Percentiles rank a stretch among this genome's conserved stretches.
Evolutionary conservation across 768 basidiomycete species (phyloP).

Genomic region (Phanerochaete carnosa): DNA sequence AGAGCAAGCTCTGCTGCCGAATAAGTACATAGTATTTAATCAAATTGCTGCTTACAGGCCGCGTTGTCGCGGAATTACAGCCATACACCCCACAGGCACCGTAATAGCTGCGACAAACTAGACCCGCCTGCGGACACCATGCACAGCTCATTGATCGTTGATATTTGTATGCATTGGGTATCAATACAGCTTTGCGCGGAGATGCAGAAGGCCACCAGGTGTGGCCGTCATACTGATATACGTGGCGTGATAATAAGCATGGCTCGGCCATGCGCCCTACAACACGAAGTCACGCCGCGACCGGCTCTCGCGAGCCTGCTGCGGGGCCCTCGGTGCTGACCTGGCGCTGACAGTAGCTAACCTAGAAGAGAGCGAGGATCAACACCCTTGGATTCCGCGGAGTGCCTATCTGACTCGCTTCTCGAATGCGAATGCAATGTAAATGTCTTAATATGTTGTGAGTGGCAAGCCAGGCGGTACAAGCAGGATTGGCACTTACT

Average conservation of each 20-base stretch:
- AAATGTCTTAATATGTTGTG: constrained; percentile 64
- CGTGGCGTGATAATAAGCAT: background rate
- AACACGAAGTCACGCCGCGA: background rate
- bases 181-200: background rate
- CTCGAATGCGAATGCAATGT: constrained; percentile 90
- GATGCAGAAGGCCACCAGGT: background rate
- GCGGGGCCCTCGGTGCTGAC: too few relatives aligned
- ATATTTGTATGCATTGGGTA: background rate
- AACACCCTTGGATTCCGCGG: background rate
- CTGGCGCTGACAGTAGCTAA: background rate
- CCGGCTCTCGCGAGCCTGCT: too few relatives aligned
- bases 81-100: too few relatives aligned
- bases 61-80: too few relatives aligned
- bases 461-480: background rate
- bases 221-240: background rate
- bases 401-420: constrained; percentile 35
- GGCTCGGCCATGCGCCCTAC: background rate
- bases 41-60: too few relatives aligned
- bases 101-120: background rate
- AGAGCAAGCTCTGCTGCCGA: too few relatives aligned
- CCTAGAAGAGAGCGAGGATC: background rate
- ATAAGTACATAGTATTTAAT: too few relatives aligned
- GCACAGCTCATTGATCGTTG: background rate
- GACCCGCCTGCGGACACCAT: background rate
- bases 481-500: constrained; percentile 51